Conservation (phyloP, 1,139 yeast species). For the Diutina mesorugosa region DNA sequence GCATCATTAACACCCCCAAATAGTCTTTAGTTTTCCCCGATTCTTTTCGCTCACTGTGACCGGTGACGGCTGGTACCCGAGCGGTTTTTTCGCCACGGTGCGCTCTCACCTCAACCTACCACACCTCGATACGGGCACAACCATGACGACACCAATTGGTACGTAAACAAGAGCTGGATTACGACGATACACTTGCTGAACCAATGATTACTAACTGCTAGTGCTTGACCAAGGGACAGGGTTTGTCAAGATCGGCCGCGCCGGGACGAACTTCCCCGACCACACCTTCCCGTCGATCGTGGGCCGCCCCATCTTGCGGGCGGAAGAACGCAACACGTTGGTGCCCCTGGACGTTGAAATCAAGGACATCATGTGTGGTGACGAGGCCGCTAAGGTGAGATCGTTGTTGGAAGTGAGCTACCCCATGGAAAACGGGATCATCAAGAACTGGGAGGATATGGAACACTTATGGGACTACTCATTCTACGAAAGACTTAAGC, state of each 20-base stretch:
- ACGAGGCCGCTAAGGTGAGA: conserved; percentile 85
- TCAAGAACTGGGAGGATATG: conserved; percentile 98
- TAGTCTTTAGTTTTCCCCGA: too few relatives aligned
- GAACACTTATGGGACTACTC: conserved; percentile 98
- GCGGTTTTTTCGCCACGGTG: background rate
- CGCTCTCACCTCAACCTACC: background rate
- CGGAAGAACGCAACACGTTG: conserved; percentile 70
- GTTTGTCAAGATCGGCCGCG: conserved; percentile 88
- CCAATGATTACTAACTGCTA: conserved; percentile 8
- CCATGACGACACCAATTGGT: conserved; percentile 2
- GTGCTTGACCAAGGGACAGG: conserved; percentile 99
- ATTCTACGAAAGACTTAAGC: conserved; percentile 79
- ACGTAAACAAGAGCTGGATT: background rate
- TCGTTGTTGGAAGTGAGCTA: conserved; percentile 83
- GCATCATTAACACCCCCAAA: too few relatives aligned
- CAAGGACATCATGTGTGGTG: conserved; percentile 96
- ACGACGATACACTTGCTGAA: background rate
- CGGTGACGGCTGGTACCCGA: background rate
- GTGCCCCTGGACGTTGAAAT: conserved; percentile 50
- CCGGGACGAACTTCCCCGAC: conserved; percentile 96
- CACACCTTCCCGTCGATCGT: conserved; percentile 97
- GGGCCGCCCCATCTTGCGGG: conserved; percentile 93
- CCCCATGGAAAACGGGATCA: conserved; percentile 98
- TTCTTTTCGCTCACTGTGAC: background rate
- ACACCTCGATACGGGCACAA: background rate